These are phyloP conservation scores for Fusarium sp. DNA, from an alignment of 2,329 filamentous ascomycete species.

Conservation along the genomic window DNA sequence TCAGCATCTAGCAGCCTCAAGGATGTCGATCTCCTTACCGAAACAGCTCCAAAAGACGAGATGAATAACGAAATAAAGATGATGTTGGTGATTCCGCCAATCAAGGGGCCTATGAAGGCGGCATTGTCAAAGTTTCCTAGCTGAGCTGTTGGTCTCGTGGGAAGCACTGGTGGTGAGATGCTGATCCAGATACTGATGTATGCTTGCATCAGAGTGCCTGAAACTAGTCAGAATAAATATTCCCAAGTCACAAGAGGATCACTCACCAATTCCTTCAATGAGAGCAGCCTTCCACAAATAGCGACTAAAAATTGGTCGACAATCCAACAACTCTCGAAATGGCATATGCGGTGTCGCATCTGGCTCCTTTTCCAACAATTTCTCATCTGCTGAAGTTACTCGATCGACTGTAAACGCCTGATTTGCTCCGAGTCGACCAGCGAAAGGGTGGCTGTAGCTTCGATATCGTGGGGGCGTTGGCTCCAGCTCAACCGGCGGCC, in stretches of 20 bases:
- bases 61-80: slow-evolving; percentile 60
- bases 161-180: slow-evolving; percentile 19
- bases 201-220: slow-evolving; percentile 35
- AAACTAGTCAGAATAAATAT: fast-evolving
- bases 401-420: slow-evolving; percentile 19
- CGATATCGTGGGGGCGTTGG: slow-evolving; percentile 3
- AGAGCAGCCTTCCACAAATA: slow-evolving; percentile 54
- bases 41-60: slow-evolving; percentile 58
- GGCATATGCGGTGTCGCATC: slow-evolving; percentile 55
- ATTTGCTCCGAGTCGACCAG: slow-evolving; percentile 36
- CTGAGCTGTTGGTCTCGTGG: slow-evolving; percentile 18
- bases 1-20: not conserved
- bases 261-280: slow-evolving; percentile 49
- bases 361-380: slow-evolving; percentile 45
- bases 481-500: not conserved
- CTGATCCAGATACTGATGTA: slow-evolving; percentile 36
- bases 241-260: not conserved
- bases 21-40: slow-evolving; percentile 21
- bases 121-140: slow-evolving; percentile 39
- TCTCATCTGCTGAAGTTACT: slow-evolving; percentile 1
- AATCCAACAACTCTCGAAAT: slow-evolving; percentile 47
- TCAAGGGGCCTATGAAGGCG: slow-evolving; percentile 43
- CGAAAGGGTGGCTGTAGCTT: slow-evolving; percentile 24
- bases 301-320: slow-evolving; percentile 46
- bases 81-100: slow-evolving; percentile 45